Conservation (phyloP, 495 filamentous ascomycete genomes). For the Podospora conica region DNA sequence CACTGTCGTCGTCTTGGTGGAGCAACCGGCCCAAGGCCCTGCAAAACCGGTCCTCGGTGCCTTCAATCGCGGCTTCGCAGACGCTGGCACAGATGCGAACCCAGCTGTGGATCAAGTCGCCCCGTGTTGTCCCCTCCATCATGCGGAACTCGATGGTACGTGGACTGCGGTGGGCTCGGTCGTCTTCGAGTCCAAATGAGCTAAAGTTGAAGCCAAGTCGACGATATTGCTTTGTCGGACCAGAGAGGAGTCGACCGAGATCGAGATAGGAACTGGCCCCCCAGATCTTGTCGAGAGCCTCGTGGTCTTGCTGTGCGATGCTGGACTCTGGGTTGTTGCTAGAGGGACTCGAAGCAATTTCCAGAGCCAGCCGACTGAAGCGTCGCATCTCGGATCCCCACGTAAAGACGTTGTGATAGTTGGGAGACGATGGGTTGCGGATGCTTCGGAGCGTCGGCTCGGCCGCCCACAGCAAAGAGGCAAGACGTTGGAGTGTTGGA, state of each 20-base stretch:
- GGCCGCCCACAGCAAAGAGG: conserved; percentile 25
- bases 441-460: conserved; percentile 29
- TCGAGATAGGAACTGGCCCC: conserved; percentile 13
- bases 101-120: conserved; percentile 21
- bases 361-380: conserved; percentile 22
- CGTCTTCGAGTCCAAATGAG: conserved; percentile 29
- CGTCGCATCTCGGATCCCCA: conserved; percentile 27
- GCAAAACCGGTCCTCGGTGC: conserved; percentile 14
- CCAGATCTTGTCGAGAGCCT: conserved; percentile 23
- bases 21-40: conserved; percentile 13
- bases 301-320: neutral
- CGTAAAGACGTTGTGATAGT: conserved; percentile 26
- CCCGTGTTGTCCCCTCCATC: conserved; percentile 26
- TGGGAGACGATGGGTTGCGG: conserved; percentile 27
- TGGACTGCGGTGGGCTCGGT: conserved; percentile 23
- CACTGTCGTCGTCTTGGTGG: neutral
- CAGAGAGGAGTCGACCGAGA: conserved; percentile 26
- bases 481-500: conserved; percentile 24
- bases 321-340: neutral
- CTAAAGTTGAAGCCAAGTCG: conserved; percentile 33
- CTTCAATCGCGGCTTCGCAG: conserved; percentile 16
- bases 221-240: conserved; percentile 17
- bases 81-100: conserved; percentile 22
- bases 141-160: conserved; percentile 31
- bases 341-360: neutral